These are phyloP conservation scores for Casaregolazyma suthepensis DNA, from an alignment of 1,139 yeast species.

Conservation along the genomic window DNA sequence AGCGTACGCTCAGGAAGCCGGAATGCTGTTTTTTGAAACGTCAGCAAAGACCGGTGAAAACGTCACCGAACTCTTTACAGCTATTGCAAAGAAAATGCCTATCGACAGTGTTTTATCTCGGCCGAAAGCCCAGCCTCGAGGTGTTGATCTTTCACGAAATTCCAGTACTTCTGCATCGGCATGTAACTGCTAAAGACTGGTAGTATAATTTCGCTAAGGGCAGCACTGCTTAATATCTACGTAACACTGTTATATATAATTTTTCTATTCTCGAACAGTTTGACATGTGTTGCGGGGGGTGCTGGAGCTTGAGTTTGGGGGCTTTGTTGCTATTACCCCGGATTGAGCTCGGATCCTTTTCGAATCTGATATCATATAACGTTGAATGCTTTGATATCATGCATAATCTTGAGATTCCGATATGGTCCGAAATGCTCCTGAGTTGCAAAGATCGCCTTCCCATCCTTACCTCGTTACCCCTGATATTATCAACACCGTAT, in stretches of 20 bases:
- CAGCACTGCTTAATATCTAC: background rate
- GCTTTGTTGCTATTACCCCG: no score
- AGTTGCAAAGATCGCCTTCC: background rate
- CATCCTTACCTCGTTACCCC: background rate
- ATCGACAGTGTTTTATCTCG: conserved; percentile 30
- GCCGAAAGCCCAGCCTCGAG: conserved; percentile 29
- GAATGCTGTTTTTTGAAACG: conserved; percentile 79
- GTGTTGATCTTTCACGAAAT: conserved; percentile 29
- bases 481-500: background rate
- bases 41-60: conserved; percentile 90
- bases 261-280: background rate
- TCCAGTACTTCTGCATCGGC: conserved; percentile 21
- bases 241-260: background rate
- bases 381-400: no score
- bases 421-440: no score
- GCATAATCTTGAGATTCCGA: background rate
- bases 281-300: background rate
- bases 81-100: conserved; percentile 53
- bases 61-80: conserved; percentile 72
- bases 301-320: no score
- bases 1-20: conserved; percentile 64
- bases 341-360: no score
- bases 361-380: background rate
- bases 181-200: conserved; percentile 27
- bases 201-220: background rate